Evolutionary conservation across 2,329 filamentous ascomycete species (phyloP).

Genomic region (Nothophoma quercina): DNA sequence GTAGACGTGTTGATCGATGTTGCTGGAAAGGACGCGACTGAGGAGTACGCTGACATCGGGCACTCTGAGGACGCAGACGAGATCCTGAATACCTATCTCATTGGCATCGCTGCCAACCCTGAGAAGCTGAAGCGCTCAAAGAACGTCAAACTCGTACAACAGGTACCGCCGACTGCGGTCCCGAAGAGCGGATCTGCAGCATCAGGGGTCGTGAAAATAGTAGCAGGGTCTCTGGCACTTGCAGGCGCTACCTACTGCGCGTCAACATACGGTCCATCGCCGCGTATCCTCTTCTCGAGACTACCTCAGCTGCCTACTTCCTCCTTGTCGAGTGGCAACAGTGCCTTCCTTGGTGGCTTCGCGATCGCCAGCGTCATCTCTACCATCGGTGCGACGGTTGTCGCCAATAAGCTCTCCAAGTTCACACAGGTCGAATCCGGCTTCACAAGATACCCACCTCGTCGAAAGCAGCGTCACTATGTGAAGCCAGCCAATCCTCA

Average conservation of each 20-base stretch:
- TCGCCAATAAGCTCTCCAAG: conserved; percentile 46
- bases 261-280: conserved; percentile 18
- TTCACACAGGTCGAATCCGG: conserved; percentile 50
- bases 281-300: conserved; percentile 14
- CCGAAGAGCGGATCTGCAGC: conserved; percentile 8
- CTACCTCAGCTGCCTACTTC: conserved; percentile 10
- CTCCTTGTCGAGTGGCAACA: conserved; percentile 12
- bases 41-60: conserved; percentile 54
- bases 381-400: conserved; percentile 22
- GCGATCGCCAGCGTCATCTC: conserved; percentile 29
- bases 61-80: conserved; percentile 57
- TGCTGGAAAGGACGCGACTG: conserved; percentile 54
- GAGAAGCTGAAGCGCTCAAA: conserved; percentile 33
- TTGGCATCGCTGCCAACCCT: conserved; percentile 30
- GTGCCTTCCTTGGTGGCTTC: conserved; percentile 23
- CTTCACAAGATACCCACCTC: conserved; percentile 34
- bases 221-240: conserved; percentile 17
- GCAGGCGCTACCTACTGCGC: conserved; percentile 22
- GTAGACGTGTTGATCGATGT: conserved; percentile 51
- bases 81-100: conserved; percentile 48
- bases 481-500: conserved; percentile 24
- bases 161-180: conserved; percentile 24
- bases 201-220: conserved; percentile 13
- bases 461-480: conserved; percentile 15
- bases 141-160: conserved; percentile 49